A percentile compares a stretch with the other conserved stretches of the same genome.
phyloP scores from a whole-genome alignment of 2,329 filamentous ascomycete genomes.

The Dactylella cylindrospora region DNA sequence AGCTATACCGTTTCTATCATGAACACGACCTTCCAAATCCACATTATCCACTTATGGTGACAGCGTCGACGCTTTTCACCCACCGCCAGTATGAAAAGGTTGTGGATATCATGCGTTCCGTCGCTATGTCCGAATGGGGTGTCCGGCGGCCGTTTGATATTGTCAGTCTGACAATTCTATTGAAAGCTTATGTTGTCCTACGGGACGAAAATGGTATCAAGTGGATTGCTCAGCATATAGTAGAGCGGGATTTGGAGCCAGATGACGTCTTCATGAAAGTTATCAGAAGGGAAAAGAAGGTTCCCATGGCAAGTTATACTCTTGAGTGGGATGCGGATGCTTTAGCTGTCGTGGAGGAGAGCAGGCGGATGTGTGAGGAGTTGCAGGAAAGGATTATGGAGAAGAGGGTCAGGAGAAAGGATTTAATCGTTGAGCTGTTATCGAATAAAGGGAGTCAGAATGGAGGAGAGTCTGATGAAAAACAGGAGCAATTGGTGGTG shows the following conservation, averaged over 20 bases:
- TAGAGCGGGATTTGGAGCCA: constrained; percentile 14
- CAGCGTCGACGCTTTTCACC: constrained; percentile 43
- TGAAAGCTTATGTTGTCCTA: constrained; percentile 46
- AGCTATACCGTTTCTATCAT: constrained; percentile 45
- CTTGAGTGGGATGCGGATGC: constrained; percentile 10
- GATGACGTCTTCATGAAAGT: constrained; percentile 32
- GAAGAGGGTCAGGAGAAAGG: constrained; percentile 7
- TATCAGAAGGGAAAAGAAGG: constrained; percentile 13
- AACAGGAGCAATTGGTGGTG: no score
- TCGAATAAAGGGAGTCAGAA: background rate
- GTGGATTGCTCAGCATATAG: constrained; percentile 43
- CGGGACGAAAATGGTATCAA: constrained; percentile 43
- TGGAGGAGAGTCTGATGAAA: background rate
- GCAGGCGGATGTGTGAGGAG: constrained; percentile 10
- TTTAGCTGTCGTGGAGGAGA: constrained; percentile 1
- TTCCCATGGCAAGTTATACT: constrained; percentile 12
- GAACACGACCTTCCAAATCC: constrained; percentile 42
- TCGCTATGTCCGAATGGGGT: constrained; percentile 45
- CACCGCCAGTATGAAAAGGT: constrained; percentile 34
- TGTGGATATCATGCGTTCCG: constrained; percentile 44
- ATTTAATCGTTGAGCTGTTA: constrained; percentile 19
- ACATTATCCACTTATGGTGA: constrained; percentile 45
- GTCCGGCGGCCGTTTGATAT: constrained; percentile 39
- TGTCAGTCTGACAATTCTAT: constrained; percentile 45
- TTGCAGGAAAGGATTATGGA: background rate